Evolutionary conservation across 805 yeast genomes (phyloP).

Genomic region (Barnettozyma siamensis): DNA sequence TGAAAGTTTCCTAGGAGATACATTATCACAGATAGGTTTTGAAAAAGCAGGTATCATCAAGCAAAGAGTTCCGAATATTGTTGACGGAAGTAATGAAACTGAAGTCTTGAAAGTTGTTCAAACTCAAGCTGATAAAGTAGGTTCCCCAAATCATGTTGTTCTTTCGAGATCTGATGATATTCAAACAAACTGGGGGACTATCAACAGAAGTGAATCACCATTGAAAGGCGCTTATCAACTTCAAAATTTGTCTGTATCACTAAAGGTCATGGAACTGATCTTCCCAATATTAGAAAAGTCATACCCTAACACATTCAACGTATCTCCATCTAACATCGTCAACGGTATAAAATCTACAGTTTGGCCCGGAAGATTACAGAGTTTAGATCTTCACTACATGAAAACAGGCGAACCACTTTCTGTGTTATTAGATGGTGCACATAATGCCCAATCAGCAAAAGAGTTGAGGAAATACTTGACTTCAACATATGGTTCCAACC

Average conservation of each 20-base stretch:
- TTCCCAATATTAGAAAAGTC: conserved; percentile 21
- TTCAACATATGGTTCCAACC: conserved; percentile 11
- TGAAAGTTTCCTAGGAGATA: conserved; percentile 65
- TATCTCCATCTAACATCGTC: conserved; percentile 33
- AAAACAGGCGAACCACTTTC: conserved; percentile 19
- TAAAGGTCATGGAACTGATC: conserved; percentile 43
- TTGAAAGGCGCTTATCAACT: conserved; percentile 69
- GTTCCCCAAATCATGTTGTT: conserved; percentile 26
- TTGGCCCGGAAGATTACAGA: conserved; percentile 91
- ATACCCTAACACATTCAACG: conserved; percentile 19
- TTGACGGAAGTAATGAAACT: conserved; percentile 60
- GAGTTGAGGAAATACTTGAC: conserved; percentile 56
- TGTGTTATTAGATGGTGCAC: conserved; percentile 84
- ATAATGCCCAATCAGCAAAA: conserved; percentile 79
- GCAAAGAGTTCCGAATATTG: conserved; percentile 46
- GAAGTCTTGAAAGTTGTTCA: conserved; percentile 45
- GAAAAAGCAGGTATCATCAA: conserved; percentile 89
- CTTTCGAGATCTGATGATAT: conserved; percentile 18
- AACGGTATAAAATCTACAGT: conserved; percentile 48
- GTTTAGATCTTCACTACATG: conserved; percentile 27
- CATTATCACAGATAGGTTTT: conserved; percentile 57
- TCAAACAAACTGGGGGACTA: conserved; percentile 26
- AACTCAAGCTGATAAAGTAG: conserved; percentile 29
- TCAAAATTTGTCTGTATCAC: conserved; percentile 63
- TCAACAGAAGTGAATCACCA: conserved; percentile 39